A percentile compares a stretch with the other conserved stretches of the same genome.
phyloP scores from a whole-genome alignment of 2,329 filamentous ascomycete species.

The Fusarium albosuccineum region DNA sequence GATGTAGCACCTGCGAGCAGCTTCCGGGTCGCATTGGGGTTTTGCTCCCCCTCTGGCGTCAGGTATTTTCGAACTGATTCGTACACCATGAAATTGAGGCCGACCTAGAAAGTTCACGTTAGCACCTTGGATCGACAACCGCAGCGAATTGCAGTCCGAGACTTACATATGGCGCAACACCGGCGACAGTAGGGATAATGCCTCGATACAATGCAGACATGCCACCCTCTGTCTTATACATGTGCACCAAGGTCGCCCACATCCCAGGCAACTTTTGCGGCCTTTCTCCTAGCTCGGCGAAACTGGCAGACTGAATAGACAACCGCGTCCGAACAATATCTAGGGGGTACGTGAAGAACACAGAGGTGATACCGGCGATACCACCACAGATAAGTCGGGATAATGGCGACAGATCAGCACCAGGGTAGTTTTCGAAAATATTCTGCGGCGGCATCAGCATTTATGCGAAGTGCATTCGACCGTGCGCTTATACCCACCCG shows the following conservation, averaged over 20 bases:
- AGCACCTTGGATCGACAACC: not conserved
- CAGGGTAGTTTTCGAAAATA: slow-evolving; percentile 83
- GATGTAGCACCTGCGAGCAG: slow-evolving; percentile 91
- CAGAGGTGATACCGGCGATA: slow-evolving; percentile 92
- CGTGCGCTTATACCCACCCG: slow-evolving; percentile 68
- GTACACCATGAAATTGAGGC: slow-evolving; percentile 98
- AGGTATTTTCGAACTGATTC: slow-evolving; percentile 87
- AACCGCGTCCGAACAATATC: slow-evolving; percentile 97
- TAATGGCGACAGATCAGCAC: slow-evolving; percentile 78
- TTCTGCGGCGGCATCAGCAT: slow-evolving; percentile 55
- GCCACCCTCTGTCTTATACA: slow-evolving; percentile 95
- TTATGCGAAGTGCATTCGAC: not conserved
- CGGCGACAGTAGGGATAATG: slow-evolving; percentile 92
- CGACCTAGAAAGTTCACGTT: slow-evolving; percentile 70
- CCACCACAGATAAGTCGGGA: slow-evolving; percentile 90
- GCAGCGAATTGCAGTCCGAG: not conserved
- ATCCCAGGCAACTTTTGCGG: slow-evolving; percentile 85
- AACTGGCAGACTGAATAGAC: slow-evolving; percentile 98
- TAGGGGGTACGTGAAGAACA: slow-evolving; percentile 93
- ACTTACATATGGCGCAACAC: slow-evolving; percentile 90
- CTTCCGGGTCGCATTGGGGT: slow-evolving; percentile 84
- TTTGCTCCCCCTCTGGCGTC: slow-evolving; percentile 88
- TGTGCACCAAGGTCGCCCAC: slow-evolving; percentile 83
- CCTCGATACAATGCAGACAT: slow-evolving; percentile 89
- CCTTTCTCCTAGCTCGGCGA: slow-evolving; percentile 77